Conservation (phyloP, 2,329 filamentous ascomycete genomes). For the Alternaria sp. region DNA sequence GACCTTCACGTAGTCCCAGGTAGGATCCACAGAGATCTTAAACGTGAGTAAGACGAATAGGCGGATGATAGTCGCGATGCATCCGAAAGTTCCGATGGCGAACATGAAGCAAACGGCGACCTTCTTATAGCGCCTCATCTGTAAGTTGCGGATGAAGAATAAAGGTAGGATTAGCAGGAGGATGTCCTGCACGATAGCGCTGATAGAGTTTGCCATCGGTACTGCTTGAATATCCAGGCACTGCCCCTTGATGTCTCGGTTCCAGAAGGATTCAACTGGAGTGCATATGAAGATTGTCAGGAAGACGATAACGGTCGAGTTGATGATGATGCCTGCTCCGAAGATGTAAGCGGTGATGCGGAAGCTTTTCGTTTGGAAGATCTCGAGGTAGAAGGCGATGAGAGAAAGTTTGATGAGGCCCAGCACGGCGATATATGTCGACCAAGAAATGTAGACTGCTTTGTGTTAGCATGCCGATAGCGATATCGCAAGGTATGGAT, state of each 20-base stretch:
- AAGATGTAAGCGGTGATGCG: constrained; percentile 22
- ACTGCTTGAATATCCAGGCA: constrained; percentile 29
- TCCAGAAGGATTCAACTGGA: constrained; percentile 34
- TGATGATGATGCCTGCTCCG: constrained; percentile 23
- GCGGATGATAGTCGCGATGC: constrained; percentile 35
- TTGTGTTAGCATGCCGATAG: not conserved
- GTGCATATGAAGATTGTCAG: constrained; percentile 32
- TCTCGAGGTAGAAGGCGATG: constrained; percentile 37
- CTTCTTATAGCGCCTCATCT: constrained; percentile 30
- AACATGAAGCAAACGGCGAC: constrained; percentile 36
- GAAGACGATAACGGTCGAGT: constrained; percentile 22
- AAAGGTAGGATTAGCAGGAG: constrained; percentile 33
- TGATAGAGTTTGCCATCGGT: constrained; percentile 31
- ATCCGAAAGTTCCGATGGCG: constrained; percentile 34
- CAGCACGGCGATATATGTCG: constrained; percentile 27
- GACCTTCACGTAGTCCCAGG: constrained; percentile 34
- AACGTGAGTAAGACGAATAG: constrained; percentile 28
- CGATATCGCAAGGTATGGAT: not conserved
- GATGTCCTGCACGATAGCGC: constrained; percentile 34
- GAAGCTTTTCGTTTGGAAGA: constrained; percentile 30
- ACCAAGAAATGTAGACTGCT: constrained; percentile 28
- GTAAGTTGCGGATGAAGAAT: constrained; percentile 26
- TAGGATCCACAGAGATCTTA: constrained; percentile 33
- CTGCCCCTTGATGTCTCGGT: constrained; percentile 32
- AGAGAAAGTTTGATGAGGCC: constrained; percentile 36